A percentile compares a stretch with the other conserved stretches of the same genome.
These are phyloP conservation scores for Penicillium dipodomyicola DNA, from an alignment of 495 filamentous ascomycete species.

Conservation along the genomic window DNA sequence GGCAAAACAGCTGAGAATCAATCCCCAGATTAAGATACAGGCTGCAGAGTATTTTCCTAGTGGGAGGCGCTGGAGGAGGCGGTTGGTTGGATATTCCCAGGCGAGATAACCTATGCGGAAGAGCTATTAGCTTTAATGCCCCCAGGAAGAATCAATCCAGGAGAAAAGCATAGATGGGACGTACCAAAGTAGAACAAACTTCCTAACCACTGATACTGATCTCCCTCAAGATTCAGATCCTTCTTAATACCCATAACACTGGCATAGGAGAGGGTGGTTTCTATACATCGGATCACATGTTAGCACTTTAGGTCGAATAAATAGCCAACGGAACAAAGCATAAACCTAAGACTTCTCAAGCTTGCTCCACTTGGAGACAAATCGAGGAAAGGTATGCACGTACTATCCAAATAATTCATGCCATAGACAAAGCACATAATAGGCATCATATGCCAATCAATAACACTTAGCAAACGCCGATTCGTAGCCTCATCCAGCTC, in stretches of 20 bases:
- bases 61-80: conserved; percentile 57
- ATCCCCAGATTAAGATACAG: conserved; percentile 59
- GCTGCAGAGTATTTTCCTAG: conserved; percentile 58
- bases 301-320: not conserved
- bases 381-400: not conserved
- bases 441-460: conserved; percentile 63
- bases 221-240: conserved; percentile 41
- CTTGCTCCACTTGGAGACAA: not conserved
- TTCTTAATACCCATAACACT: conserved; percentile 60
- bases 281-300: conserved; percentile 17
- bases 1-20: conserved; percentile 53
- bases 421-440: conserved; percentile 61
- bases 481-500: conserved; percentile 56
- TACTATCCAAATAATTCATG: conserved; percentile 63
- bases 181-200: conserved; percentile 62
- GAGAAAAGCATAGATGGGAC: not conserved
- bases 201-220: conserved; percentile 54
- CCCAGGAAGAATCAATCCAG: not conserved
- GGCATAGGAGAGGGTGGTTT: conserved; percentile 63
- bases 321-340: not conserved
- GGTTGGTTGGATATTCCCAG: conserved; percentile 62
- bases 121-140: not conserved
- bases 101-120: conserved; percentile 52
- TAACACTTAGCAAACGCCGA: conserved; percentile 52
- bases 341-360: not conserved